Conservation (phyloP, 257 asterid genomes). For the Knoxia roxburghii region DNA sequence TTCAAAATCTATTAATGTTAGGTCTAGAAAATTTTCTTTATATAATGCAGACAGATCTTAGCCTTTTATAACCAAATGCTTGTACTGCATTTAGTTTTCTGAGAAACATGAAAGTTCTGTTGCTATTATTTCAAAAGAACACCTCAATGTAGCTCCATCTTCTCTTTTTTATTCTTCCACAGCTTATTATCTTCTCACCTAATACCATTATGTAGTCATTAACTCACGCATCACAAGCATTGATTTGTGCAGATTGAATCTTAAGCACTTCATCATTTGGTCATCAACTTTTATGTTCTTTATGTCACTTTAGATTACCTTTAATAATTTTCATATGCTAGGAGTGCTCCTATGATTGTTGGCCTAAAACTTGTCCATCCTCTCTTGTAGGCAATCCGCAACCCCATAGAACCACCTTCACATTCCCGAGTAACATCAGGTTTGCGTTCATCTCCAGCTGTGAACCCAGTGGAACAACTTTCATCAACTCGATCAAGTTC, state of each 20-base stretch:
- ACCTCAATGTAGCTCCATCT: neutral
- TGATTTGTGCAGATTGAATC: too few species aligned
- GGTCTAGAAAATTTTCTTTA: neutral
- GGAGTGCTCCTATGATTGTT: neutral
- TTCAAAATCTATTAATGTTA: neutral
- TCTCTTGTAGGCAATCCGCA: slow-evolving; percentile 64
- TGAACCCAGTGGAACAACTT: slow-evolving; percentile 35
- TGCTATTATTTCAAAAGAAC: neutral
- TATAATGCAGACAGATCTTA: neutral
- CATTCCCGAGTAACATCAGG: slow-evolving; percentile 31
- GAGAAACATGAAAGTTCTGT: slow-evolving; percentile 4
- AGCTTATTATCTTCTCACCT: too few species aligned
- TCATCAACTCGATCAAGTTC: slow-evolving; percentile 36
- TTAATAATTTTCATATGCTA: neutral
- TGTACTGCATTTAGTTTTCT: neutral
- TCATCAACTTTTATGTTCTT: too few species aligned
- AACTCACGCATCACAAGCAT: too few species aligned
- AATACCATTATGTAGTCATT: too few species aligned
- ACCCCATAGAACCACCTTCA: slow-evolving; percentile 32
- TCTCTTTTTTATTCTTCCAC: neutral
- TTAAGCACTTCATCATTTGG: too few species aligned
- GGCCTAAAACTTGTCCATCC: slow-evolving; percentile 19
- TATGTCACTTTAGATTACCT: neutral
- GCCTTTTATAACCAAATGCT: neutral
- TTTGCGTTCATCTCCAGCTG: slow-evolving; percentile 32